phyloP scores from a whole-genome alignment of 495 filamentous ascomycete species.

The Patellaria atrata region DNA sequence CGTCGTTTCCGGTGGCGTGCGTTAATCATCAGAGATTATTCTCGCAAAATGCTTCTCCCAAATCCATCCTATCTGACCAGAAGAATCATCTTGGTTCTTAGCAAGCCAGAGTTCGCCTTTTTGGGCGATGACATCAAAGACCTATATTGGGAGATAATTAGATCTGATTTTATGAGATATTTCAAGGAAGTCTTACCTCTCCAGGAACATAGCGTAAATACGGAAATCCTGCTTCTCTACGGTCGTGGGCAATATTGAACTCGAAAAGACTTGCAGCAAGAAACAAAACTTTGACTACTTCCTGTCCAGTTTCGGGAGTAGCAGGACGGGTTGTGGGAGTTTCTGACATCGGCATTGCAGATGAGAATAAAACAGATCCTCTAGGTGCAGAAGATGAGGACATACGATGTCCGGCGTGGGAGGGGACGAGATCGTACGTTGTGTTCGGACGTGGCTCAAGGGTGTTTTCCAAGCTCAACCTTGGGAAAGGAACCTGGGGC shows the following conservation, averaged over 20 bases:
- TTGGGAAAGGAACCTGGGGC: constrained; percentile 3
- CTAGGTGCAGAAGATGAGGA: constrained; percentile 8
- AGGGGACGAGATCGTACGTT: constrained; percentile 3
- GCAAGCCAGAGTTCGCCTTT: constrained; percentile 98
- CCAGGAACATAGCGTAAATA: constrained; percentile 91
- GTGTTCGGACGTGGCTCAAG: constrained; percentile 1
- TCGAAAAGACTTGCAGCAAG: constrained; percentile 88
- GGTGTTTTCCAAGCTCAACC: constrained; percentile 9
- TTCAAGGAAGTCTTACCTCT: constrained; percentile 39
- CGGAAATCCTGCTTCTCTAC: constrained; percentile 84
- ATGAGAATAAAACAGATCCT: constrained; percentile 23
- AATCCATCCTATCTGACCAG: constrained; percentile 79
- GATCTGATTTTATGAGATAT: background rate
- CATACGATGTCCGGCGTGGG: background rate
- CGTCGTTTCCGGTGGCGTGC: no score
- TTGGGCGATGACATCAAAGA: constrained; percentile 58
- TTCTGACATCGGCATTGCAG: constrained; percentile 25
- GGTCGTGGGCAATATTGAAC: constrained; percentile 87
- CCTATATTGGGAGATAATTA: constrained; percentile 16
- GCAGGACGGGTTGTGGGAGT: constrained; percentile 5
- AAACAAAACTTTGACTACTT: constrained; percentile 51
- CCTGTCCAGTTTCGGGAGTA: constrained; percentile 18
- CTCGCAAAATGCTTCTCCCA: constrained; percentile 92
- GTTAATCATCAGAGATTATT: constrained; percentile 17
- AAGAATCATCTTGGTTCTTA: constrained; percentile 83